These are phyloP conservation scores for Leucocoprinus birnbaumii DNA, from an alignment of 768 basidiomycete genomes.

Conservation along the genomic window DNA sequence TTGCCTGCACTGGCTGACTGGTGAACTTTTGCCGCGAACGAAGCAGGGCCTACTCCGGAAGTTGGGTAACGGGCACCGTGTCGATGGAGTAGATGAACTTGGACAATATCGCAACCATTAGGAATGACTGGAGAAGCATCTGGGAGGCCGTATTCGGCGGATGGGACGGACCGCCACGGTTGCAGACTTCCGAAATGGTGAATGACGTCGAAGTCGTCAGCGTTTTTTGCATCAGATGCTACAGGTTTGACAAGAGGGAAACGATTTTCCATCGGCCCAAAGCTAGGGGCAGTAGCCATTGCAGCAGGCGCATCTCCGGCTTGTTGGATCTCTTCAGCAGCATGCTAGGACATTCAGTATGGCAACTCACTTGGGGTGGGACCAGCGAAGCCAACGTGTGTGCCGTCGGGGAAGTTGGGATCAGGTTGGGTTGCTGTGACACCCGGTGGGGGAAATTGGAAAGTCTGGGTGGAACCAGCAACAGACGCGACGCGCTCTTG, in stretches of 20 bases:
- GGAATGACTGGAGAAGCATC: slow-evolving; percentile 44
- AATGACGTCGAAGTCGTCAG: slow-evolving; percentile 38
- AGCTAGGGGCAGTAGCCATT: slow-evolving; percentile 38
- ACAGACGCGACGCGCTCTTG: slow-evolving; percentile 29
- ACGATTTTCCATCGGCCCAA: slow-evolving; percentile 30
- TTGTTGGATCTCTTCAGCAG: slow-evolving; percentile 10
- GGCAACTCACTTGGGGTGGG: slow-evolving; percentile 39
- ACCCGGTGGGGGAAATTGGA: slow-evolving; percentile 38
- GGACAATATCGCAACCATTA: slow-evolving; percentile 40
- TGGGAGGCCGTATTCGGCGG: slow-evolving; percentile 41
- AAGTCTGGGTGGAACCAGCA: slow-evolving; percentile 39
- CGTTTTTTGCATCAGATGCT: slow-evolving; percentile 26
- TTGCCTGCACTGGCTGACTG: slow-evolving; percentile 32
- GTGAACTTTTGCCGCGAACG: slow-evolving; percentile 44
- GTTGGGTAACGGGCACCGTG: slow-evolving; percentile 68
- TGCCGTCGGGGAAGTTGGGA: slow-evolving; percentile 38
- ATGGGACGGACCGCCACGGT: slow-evolving; percentile 48
- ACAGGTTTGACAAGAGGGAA: slow-evolving; percentile 41
- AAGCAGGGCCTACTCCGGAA: slow-evolving; percentile 38
- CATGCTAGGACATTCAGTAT: slow-evolving; percentile 6
- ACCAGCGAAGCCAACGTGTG: slow-evolving; percentile 43
- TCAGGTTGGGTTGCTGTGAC: slow-evolving; percentile 33
- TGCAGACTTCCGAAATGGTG: slow-evolving; percentile 46
- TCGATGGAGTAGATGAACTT: slow-evolving; percentile 61
- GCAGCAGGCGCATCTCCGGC: slow-evolving; percentile 41